Conservation (phyloP, 2,329 filamentous ascomycete genomes). For the Cryphonectria carpinicola region DNA sequence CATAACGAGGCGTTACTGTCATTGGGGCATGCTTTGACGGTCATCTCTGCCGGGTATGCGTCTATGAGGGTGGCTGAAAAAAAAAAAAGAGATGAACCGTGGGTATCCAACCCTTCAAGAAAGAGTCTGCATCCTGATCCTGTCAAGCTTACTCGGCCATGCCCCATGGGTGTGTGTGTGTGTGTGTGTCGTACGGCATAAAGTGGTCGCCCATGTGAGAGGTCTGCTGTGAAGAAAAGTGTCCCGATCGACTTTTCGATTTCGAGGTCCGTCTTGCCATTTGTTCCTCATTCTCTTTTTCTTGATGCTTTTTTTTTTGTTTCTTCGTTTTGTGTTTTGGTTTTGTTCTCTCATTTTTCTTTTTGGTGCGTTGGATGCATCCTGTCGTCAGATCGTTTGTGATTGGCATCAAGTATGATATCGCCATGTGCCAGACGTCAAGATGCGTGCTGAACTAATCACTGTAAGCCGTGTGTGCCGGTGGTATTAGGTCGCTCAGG, state of each 20-base stretch:
- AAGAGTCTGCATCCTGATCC: slow-evolving; percentile 26
- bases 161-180: slow-evolving; percentile 28
- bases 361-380: slow-evolving; percentile 13
- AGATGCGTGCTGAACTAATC: slow-evolving; percentile 19
- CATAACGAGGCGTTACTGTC: slow-evolving; percentile 30
- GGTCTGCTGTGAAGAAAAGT: slow-evolving; percentile 27
- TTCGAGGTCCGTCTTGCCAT: slow-evolving; percentile 17
- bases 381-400: slow-evolving; percentile 29
- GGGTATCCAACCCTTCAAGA: slow-evolving; percentile 13
- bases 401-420: slow-evolving; percentile 17
- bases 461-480: slow-evolving; percentile 21
- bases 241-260: slow-evolving; percentile 24
- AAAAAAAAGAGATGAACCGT: slow-evolving; percentile 22
- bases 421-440: slow-evolving; percentile 20
- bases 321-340: background rate
- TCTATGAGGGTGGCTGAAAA: slow-evolving; percentile 24
- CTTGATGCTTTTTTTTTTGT: background rate
- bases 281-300: background rate
- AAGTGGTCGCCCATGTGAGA: slow-evolving; percentile 31
- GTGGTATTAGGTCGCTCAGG: slow-evolving; percentile 23
- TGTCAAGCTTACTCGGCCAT: slow-evolving; percentile 30
- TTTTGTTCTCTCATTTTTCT: slow-evolving; percentile 8
- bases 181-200: slow-evolving; percentile 31
- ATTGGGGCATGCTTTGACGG: slow-evolving; percentile 28
- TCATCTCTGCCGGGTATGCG: slow-evolving; percentile 25